Evolutionary conservation across 352 stramenopile genomes (phyloP).

Genomic region (Phytophthora pluvialis): DNA sequence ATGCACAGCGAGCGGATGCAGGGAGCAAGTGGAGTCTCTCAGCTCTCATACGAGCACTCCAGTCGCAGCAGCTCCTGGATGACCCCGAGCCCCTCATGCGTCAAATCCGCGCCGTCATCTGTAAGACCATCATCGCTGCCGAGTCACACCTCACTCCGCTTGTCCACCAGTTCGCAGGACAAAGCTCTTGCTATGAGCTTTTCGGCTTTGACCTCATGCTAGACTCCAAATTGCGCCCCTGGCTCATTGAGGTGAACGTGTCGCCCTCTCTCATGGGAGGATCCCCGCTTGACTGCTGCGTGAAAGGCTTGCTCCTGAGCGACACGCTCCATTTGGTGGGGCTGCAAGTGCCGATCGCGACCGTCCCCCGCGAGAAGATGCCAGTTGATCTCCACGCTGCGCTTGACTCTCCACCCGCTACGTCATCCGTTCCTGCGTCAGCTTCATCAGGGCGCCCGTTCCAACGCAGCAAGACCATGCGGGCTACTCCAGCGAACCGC

Average conservation of each 20-base stretch:
- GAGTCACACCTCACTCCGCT: slow-evolving; percentile 71
- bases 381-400: slow-evolving; percentile 19
- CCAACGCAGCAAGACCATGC: slow-evolving; percentile 30
- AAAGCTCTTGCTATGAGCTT: slow-evolving; percentile 68
- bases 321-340: slow-evolving; percentile 86
- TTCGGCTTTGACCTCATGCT: slow-evolving; percentile 85
- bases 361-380: slow-evolving; percentile 33
- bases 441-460: too few species aligned
- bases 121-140: slow-evolving; percentile 76
- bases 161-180: slow-evolving; percentile 60
- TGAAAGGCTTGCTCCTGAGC: slow-evolving; percentile 81
- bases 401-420: background rate
- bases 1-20: slow-evolving; percentile 44
- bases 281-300: slow-evolving; percentile 70
- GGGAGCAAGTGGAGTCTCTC: slow-evolving; percentile 79
- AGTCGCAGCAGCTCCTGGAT: slow-evolving; percentile 36
- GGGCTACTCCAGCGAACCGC: slow-evolving; percentile 38
- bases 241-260: slow-evolving; percentile 83
- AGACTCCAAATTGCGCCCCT: slow-evolving; percentile 58
- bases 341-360: slow-evolving; percentile 48
- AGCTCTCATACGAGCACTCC: slow-evolving; percentile 53
- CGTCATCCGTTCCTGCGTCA: too few species aligned
- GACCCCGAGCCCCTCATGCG: slow-evolving; percentile 39
- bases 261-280: slow-evolving; percentile 83
- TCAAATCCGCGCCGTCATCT: slow-evolving; percentile 64